phyloP scores from a whole-genome alignment of 768 basidiomycete species.

The Lentinus brumalis region DNA sequence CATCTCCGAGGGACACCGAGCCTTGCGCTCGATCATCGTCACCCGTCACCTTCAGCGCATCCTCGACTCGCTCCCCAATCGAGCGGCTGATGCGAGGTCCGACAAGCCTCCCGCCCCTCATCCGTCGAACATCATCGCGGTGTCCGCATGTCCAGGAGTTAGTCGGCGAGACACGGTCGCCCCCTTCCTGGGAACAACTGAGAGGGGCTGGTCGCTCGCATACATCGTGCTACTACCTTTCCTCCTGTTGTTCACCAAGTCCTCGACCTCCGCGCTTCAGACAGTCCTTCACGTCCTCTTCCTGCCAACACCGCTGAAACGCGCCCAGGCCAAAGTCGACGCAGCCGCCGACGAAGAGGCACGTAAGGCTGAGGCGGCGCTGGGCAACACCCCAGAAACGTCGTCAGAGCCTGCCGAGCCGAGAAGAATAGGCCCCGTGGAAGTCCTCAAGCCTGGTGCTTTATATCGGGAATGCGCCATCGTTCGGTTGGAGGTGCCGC shows the following conservation, averaged over 20 bases:
- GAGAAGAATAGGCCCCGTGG: conserved; percentile 38
- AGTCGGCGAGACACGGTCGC: conserved; percentile 71
- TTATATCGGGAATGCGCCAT: conserved; percentile 78
- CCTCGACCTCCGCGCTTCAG: conserved; percentile 64
- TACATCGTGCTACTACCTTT: conserved; percentile 71
- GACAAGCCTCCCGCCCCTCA: conserved; percentile 36
- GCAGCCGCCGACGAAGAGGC: conserved; percentile 27
- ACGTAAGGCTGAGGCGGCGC: conserved; percentile 16
- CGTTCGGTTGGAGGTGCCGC: conserved; percentile 36
- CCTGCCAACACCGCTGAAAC: conserved; percentile 78
- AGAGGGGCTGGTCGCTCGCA: conserved; percentile 48
- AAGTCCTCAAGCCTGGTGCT: conserved; percentile 76
- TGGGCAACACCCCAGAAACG: conserved; percentile 18
- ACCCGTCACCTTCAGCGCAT: conserved; percentile 84
- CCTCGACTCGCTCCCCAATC: conserved; percentile 74
- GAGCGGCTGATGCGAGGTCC: conserved; percentile 33
- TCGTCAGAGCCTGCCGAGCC: conserved; percentile 5
- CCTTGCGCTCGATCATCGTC: conserved; percentile 62
- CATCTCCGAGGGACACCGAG: conserved; percentile 63
- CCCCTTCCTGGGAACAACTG: conserved; percentile 49
- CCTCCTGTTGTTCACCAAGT: conserved; percentile 69
- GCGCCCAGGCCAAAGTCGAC: conserved; percentile 32
- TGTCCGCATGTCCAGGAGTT: conserved; percentile 76
- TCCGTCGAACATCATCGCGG: conserved; percentile 73
- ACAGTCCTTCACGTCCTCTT: conserved; percentile 81